A percentile compares a stretch with the other conserved stretches of the same genome.
Conservation (phyloP, 2,329 filamentous ascomycete genomes). For the Cercospora zeina region DNA sequence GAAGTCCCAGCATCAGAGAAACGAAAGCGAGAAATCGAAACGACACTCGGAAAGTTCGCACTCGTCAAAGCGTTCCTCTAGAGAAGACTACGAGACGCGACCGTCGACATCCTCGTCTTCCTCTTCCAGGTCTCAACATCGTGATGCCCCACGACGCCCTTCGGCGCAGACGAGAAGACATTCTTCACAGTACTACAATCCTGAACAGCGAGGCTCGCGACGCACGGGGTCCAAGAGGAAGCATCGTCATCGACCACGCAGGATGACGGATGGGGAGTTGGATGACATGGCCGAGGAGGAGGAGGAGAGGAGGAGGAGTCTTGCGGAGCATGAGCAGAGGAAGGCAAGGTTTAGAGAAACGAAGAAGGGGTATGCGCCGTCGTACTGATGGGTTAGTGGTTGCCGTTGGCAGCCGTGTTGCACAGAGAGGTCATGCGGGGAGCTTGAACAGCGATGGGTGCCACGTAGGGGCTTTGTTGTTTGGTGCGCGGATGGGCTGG, state of each 20-base stretch:
- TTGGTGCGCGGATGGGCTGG: not conserved
- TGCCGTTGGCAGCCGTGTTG: not conserved
- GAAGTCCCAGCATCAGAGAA: constrained; percentile 1
- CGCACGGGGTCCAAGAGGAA: constrained; percentile 12
- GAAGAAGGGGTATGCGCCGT: constrained; percentile 11
- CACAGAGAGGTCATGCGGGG: not conserved
- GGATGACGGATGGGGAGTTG: constrained; percentile 12
- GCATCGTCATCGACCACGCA: constrained; percentile 4
- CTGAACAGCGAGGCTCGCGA: constrained; percentile 10
- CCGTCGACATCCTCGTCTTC: constrained; percentile 3
- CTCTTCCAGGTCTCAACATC: not conserved
- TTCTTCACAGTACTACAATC: constrained; percentile 16
- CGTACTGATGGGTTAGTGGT: not conserved
- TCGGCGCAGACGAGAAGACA: not conserved
- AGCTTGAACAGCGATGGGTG: not conserved
- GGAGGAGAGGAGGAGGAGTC: not conserved
- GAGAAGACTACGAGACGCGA: not conserved
- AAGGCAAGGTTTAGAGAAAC: constrained; percentile 9
- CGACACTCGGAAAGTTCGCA: constrained; percentile 11
- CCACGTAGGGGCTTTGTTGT: not conserved
- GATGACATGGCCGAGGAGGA: constrained; percentile 11
- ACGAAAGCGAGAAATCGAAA: not conserved
- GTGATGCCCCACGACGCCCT: constrained; percentile 8
- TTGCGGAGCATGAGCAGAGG: constrained; percentile 6
- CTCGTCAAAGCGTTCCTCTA: constrained; percentile 1